Conservation (phyloP, 2,329 filamentous ascomycete species). For the Scedosporium aurantiacum region DNA sequence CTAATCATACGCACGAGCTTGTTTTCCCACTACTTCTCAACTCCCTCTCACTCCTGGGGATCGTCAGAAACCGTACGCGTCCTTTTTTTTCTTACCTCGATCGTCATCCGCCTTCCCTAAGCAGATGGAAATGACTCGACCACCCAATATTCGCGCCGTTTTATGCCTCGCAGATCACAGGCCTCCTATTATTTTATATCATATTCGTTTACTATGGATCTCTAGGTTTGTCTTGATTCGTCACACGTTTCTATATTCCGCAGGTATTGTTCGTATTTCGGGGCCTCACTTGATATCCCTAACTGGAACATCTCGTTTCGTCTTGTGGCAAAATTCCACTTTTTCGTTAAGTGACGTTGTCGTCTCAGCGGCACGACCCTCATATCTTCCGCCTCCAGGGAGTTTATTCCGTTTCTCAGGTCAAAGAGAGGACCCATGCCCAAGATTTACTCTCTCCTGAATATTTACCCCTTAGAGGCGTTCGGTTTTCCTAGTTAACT, state of each 20-base stretch:
- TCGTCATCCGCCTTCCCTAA: too few species aligned
- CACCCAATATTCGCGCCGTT: background rate
- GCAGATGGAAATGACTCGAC: background rate
- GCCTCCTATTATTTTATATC: background rate
- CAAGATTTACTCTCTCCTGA: background rate
- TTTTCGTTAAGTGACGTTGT: too few species aligned
- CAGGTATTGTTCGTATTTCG: too few species aligned
- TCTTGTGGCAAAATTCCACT: too few species aligned
- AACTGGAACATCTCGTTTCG: too few species aligned
- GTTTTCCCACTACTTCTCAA: too few species aligned
- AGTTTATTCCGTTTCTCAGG: background rate
- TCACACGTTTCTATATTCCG: background rate
- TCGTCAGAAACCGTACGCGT: background rate
- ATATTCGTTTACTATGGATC: background rate
- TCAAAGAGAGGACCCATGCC: background rate
- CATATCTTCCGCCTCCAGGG: background rate
- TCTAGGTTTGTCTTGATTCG: background rate
- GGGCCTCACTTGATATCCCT: too few species aligned
- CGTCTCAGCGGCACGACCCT: background rate
- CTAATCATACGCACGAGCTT: too few species aligned
- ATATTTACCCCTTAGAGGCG: background rate
- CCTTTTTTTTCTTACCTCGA: too few species aligned
- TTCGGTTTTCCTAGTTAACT: background rate
- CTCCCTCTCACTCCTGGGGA: background rate
- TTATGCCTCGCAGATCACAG: background rate